A percentile compares a stretch with the other conserved stretches of the same genome.
Conservation (phyloP, 176 grass and related monocot species). For the Oryza meridionalis region DNA sequence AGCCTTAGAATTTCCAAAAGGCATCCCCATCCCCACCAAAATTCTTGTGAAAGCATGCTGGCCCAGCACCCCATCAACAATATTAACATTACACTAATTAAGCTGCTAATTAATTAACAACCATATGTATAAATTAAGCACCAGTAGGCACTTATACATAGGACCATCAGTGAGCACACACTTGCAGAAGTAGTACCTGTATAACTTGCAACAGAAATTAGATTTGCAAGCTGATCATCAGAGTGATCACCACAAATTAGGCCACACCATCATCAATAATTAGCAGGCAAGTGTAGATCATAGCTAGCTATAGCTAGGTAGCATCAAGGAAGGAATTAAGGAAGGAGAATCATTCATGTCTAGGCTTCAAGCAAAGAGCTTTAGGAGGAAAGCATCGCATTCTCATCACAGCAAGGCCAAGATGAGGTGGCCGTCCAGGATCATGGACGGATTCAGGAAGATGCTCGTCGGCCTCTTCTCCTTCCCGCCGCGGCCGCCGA, state of each 20-base stretch:
- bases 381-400: conserved; percentile 46
- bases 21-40: neutral
- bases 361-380: conserved; percentile 66
- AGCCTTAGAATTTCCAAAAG: conserved; percentile 50
- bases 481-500: conserved; percentile 58
- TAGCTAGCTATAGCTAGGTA: neutral
- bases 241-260: neutral
- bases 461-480: conserved; percentile 75
- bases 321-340: neutral
- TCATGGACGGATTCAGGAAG: conserved; percentile 71
- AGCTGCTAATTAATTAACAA: too few species aligned
- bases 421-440: conserved; percentile 58
- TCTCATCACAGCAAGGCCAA: conserved; percentile 33
- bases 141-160: conserved; percentile 38
- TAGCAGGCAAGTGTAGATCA: neutral
- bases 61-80: conserved; percentile 40
- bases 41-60: conserved; percentile 24
- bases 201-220: conserved; percentile 26
- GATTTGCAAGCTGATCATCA: neutral
- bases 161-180: neutral
- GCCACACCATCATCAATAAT: neutral
- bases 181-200: neutral
- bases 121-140: neutral
- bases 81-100: neutral
- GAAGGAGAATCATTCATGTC: conserved; percentile 42